Base-by-base conservation (phyloP, 371 early-diverging fungal species). In the Mortierella sp. region DNA sequence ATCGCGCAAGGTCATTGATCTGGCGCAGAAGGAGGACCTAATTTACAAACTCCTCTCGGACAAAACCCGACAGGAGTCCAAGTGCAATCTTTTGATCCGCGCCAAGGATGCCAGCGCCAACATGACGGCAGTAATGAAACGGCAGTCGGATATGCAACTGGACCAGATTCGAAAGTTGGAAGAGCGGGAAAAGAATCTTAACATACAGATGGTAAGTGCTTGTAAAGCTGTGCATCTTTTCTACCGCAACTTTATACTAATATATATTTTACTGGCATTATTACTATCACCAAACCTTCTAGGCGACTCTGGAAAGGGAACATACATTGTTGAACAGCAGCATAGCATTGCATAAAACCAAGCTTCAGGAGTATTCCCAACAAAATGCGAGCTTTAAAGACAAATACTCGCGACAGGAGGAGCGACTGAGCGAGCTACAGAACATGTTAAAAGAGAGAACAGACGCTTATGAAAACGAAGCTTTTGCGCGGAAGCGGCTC, bases 81-180 rank as follows among this genome's bases (percentile, higher is more conserved):
- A 81, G 45, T 80, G 75, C 30, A 73, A 39, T 51, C 51, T 87
- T 66, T 83, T 95, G 55, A 87, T 90, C 71, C 91, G 93, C 73
- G 91, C 93, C 51, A 91, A 87, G 58, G 94, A 92, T 63, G 88
- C 92, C 12, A 86, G 88, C 57, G 87, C 88, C 40, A 85, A 91
- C 70, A 86, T 91, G 66, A 89, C 89, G n/a, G 87, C 90, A 49
- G 92, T 94, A 9, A 83, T 94, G 68, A 91, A 90, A 62, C 85
- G 86, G 43, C 95, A 95, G 83, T 91, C 91, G 26, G 94, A 94
- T 66, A 94, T 93, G 86, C 96, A 95, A 81, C 83, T 95, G 75
- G 96, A 94, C 58, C 91, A 91, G 75, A 93, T 95, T 65, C 89
- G 90, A 59, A 89, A 87, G 45, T 73, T 93, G 20, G 94, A 95